Percentiles rank a stretch among this genome's conserved stretches.
Conservation (phyloP, 768 basidiomycete genomes). For the Pholiota microspora region DNA sequence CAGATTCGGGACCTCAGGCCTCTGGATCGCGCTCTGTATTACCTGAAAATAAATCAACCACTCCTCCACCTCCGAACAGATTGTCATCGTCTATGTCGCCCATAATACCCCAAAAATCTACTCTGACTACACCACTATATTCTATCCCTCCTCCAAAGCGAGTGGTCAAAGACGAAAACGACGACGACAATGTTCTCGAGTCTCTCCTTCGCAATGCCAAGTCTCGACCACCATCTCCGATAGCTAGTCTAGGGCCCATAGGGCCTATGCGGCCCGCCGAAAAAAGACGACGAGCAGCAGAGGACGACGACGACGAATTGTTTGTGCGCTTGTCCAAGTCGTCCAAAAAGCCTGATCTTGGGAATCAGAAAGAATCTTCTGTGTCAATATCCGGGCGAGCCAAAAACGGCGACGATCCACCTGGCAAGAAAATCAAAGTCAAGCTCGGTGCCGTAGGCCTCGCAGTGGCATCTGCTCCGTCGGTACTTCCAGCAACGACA, state of each 20-base stretch:
- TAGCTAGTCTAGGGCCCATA: slow-evolving; percentile 38
- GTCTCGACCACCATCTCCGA: slow-evolving; percentile 36
- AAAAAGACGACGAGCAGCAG: slow-evolving; percentile 68
- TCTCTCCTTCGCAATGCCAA: slow-evolving; percentile 41
- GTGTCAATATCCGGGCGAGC: slow-evolving; percentile 27
- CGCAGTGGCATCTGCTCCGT: slow-evolving; percentile 28
- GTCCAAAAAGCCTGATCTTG: slow-evolving; percentile 53
- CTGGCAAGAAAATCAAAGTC: slow-evolving; percentile 70
- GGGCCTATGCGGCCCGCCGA: slow-evolving; percentile 56
- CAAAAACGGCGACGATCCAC: slow-evolving; percentile 52
- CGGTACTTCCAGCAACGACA: slow-evolving; percentile 22
- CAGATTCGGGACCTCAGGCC: slow-evolving; percentile 5
- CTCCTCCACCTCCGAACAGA: slow-evolving; percentile 12
- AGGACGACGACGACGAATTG: slow-evolving; percentile 71
- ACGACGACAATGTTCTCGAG: slow-evolving; percentile 61
- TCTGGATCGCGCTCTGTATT: slow-evolving; percentile 15
- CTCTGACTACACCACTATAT: slow-evolving; percentile 27
- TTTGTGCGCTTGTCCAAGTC: slow-evolving; percentile 62
- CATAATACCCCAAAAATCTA: no score
- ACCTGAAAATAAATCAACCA: slow-evolving; percentile 5
- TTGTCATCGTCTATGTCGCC: slow-evolving; percentile 22
- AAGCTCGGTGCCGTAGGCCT: slow-evolving; percentile 55
- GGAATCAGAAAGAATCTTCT: slow-evolving; percentile 38
- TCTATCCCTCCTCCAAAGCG: slow-evolving; percentile 45
- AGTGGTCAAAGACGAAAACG: slow-evolving; percentile 39